Base-by-base conservation (phyloP, 768 basidiomycete species). In the Omphalotus guepiniiformis region DNA sequence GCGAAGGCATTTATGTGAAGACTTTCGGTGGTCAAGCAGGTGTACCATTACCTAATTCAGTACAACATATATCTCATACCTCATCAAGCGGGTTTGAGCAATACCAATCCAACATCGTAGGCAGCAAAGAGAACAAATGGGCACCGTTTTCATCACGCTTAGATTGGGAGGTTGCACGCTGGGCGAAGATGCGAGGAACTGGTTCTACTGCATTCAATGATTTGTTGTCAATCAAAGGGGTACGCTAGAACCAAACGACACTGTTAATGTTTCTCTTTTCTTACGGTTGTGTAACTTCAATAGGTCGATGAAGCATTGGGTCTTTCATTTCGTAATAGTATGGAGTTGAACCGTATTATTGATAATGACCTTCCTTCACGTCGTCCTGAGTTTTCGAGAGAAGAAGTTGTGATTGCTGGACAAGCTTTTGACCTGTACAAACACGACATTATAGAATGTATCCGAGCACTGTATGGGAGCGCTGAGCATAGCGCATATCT, bases 381-480 rank as follows among this genome's bases (percentile, higher is more conserved):
- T 0, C 49, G 59, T 0, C 68, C 63, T 0, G 27, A 28, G 0
- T 73, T 71, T 39, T 12, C 50, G 8, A 44, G 58, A 0, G 38
- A 56, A 7, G 57, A 64, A 36, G 50, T 70, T 1, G 32, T 55
- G 0, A 51, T 72, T 26, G 63, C 41, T 0, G 64, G 60, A 0
- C 60, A 71, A 49, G 46, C 51, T 1, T 53, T 53, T 49, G 66
- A 71, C 15, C 29, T 72, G 0, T 72, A 61, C 42, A 55, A 37
- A n/a, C 53, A 65, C 1, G 65, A 73, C 48, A 52, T 73, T 2
- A 15, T 73, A 0, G 60, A 62, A 8, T 74, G 72, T 43, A 56
- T 74, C 8, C 19, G 44, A 7, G 65, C 62, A 0, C 59, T 74
- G 0, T 70, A 55, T 34, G 55, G 65, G 0, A 62, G 72, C 35